Percentiles rank a stretch among this genome's conserved stretches.
These are phyloP conservation scores for Neocatenulostroma microsporum DNA, from an alignment of 2,329 filamentous ascomycete genomes.

Conservation along the genomic window DNA sequence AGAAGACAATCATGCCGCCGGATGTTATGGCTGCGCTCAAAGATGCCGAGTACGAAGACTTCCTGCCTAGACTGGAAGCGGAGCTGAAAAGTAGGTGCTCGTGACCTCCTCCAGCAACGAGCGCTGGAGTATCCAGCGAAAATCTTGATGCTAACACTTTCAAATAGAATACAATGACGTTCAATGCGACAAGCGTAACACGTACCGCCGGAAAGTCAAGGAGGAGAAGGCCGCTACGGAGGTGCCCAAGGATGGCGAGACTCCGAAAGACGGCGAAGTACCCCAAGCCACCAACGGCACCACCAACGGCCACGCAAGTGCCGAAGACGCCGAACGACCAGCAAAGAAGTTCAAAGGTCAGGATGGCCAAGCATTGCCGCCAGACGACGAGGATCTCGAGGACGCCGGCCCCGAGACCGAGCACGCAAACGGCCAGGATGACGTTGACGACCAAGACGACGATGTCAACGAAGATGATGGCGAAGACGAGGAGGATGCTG, in stretches of 20 bases:
- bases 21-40: conserved; percentile 71
- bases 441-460: conserved; percentile 48
- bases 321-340: conserved; percentile 40
- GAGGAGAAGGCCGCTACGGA: conserved; percentile 48
- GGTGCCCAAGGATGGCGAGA: conserved; percentile 13
- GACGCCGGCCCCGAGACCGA: conserved; percentile 42
- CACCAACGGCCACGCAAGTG: conserved; percentile 13
- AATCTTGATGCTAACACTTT: too few species aligned
- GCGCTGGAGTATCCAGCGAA: too few species aligned
- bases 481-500: conserved; percentile 37
- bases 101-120: too few species aligned
- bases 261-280: conserved; percentile 25
- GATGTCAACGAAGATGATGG: conserved; percentile 38
- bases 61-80: conserved; percentile 62
- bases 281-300: conserved; percentile 23
- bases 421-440: conserved; percentile 46
- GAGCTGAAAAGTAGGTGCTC: conserved; percentile 69
- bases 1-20: conserved; percentile 69
- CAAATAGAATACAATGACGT: conserved; percentile 65
- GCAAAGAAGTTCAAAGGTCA: conserved; percentile 46
- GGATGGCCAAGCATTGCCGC: conserved; percentile 29
- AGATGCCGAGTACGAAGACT: conserved; percentile 67
- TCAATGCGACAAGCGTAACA: conserved; percentile 66
- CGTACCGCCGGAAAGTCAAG: conserved; percentile 61
- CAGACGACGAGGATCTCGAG: too few species aligned